Evolutionary conservation across 805 yeast genomes (phyloP).

Genomic region (Scheffersomyces coipomensis): DNA sequence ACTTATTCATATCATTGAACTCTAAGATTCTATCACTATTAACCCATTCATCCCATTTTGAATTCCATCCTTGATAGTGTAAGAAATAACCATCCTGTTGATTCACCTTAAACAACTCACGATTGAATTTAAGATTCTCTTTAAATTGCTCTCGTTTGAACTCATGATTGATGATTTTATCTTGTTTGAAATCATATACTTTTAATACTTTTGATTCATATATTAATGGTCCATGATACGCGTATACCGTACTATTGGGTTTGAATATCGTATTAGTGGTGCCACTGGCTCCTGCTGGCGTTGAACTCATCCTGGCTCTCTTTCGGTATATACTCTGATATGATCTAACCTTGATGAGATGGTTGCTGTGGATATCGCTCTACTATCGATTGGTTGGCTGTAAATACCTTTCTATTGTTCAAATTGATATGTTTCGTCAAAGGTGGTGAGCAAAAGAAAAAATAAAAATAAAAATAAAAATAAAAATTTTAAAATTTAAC

Average conservation of each 20-base stretch:
- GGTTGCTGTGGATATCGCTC: too few relatives aligned
- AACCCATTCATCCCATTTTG: slow-evolving; percentile 98
- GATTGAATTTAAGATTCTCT: not conserved
- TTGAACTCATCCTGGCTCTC: too few relatives aligned
- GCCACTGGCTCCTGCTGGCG: too few relatives aligned
- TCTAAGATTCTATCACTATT: slow-evolving; percentile 64
- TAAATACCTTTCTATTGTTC: too few relatives aligned
- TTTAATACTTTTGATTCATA: slow-evolving; percentile 83
- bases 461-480: too few relatives aligned
- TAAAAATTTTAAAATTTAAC: too few relatives aligned
- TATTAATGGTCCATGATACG: slow-evolving; percentile 86
- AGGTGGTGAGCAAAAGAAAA: too few relatives aligned
- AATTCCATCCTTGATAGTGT: slow-evolving; percentile 95
- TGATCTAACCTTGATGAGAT: too few relatives aligned
- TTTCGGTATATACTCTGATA: too few relatives aligned
- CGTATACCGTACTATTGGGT: slow-evolving; percentile 45
- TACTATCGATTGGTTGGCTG: too few relatives aligned
- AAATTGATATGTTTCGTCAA: too few relatives aligned
- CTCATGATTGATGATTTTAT: slow-evolving; percentile 39
- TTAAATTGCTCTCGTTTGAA: slow-evolving; percentile 20
- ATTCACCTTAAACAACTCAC: slow-evolving; percentile 12
- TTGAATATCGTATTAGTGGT: too few relatives aligned
- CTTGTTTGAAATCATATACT: slow-evolving; percentile 54
- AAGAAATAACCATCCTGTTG: slow-evolving; percentile 52
- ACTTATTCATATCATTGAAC: slow-evolving; percentile 62